A percentile compares a stretch with the other conserved stretches of the same genome.
phyloP scores from a whole-genome alignment of 148 eudicot species.

The Camellia sinensis region DNA sequence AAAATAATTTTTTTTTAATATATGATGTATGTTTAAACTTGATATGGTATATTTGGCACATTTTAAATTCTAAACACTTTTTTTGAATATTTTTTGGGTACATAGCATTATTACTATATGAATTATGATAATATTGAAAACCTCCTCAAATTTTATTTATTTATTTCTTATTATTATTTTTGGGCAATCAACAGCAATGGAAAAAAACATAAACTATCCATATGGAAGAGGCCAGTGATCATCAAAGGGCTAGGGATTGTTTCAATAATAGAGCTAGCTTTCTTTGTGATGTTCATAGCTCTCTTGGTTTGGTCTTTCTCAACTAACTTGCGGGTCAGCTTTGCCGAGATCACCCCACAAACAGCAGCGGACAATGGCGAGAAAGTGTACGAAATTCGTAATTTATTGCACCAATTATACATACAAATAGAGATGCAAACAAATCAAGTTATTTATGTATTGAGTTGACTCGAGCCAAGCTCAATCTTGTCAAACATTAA shows the following conservation, averaged over 20 bases:
- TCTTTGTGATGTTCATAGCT: conserved; percentile 70
- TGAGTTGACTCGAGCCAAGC: too few relatives aligned
- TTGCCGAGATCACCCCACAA: conserved; percentile 27
- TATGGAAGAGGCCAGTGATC: conserved; percentile 58
- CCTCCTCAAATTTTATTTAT: background rate
- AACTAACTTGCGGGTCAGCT: conserved; percentile 45
- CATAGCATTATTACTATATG: too few relatives aligned
- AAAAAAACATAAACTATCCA: conserved; percentile 11
- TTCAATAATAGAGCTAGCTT: conserved; percentile 51
- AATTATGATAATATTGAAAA: too few relatives aligned
- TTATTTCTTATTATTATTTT: background rate
- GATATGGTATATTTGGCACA: too few relatives aligned
- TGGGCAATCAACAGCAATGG: conserved; percentile 19
- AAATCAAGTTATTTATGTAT: background rate
- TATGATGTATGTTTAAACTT: too few relatives aligned
- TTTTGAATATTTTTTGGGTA: too few relatives aligned
- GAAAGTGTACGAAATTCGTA: conserved; percentile 37
- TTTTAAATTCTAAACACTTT: too few relatives aligned
- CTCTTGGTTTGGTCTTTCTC: conserved; percentile 62
- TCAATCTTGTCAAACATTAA: too few relatives aligned
- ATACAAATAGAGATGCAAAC: background rate
- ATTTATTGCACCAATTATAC: background rate
- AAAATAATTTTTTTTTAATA: too few relatives aligned
- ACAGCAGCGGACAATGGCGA: conserved; percentile 26
- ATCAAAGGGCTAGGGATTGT: conserved; percentile 79